Evolutionary conservation across 1,284 basidiomycete species (phyloP).

Genomic region (Naganishia sp.): DNA sequence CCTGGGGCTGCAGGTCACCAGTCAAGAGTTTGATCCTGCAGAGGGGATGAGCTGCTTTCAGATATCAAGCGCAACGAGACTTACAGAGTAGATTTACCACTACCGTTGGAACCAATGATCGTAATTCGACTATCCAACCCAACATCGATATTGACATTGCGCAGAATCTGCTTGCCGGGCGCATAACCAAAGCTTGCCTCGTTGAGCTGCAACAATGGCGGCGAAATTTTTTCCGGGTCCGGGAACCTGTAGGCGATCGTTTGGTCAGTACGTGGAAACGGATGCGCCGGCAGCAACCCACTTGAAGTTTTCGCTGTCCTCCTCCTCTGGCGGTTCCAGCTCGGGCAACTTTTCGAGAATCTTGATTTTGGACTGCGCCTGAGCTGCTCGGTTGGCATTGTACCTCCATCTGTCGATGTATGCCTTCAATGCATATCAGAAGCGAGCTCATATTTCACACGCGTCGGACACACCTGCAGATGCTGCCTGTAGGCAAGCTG

Average conservation of each 20-base stretch:
- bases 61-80: constrained; percentile 4
- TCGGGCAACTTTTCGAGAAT: constrained; percentile 97
- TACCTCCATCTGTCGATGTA: constrained; percentile 98
- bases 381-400: constrained; percentile 87
- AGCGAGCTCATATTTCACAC: neutral
- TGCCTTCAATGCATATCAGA: constrained; percentile 55
- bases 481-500: constrained; percentile 94
- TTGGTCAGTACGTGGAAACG: neutral
- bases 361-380: constrained; percentile 97
- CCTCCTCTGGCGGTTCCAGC: constrained; percentile 81
- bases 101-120: constrained; percentile 73
- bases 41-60: neutral
- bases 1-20: constrained; percentile 77
- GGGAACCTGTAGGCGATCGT: constrained; percentile 64
- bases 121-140: constrained; percentile 86
- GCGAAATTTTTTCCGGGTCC: constrained; percentile 92
- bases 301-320: constrained; percentile 84
- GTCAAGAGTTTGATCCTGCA: constrained; percentile 87
- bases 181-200: constrained; percentile 90
- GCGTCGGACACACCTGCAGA: constrained; percentile 62
- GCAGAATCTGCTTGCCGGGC: constrained; percentile 75
- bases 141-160: constrained; percentile 84
- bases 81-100: constrained; percentile 57
- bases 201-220: constrained; percentile 91
- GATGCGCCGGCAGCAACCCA: constrained; percentile 42